These are phyloP conservation scores for Bidens hawaiensis DNA, from an alignment of 140 eudicot species.

Conservation along the genomic window DNA sequence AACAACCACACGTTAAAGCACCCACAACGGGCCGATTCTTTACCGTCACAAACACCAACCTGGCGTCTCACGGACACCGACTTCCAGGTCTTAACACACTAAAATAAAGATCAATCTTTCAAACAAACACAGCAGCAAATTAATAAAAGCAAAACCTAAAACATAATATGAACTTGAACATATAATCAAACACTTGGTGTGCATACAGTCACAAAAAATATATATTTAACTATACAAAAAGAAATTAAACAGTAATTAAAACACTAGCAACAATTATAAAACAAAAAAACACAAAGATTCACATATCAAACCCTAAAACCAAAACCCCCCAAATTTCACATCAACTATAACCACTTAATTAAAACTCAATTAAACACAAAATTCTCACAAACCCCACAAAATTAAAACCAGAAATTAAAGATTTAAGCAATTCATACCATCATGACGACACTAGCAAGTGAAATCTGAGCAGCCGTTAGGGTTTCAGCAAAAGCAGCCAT, in stretches of 20 bases:
- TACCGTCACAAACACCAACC: too few species aligned
- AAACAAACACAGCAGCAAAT: conserved; percentile 5
- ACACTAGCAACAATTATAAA: too few species aligned
- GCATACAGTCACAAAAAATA: background rate
- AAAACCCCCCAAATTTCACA: conserved; percentile 17
- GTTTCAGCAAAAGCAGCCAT: conserved; percentile 39
- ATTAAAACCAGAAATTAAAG: background rate
- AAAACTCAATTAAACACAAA: conserved; percentile 10
- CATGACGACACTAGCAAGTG: conserved; percentile 51
- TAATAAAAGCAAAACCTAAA: conserved; percentile 1
- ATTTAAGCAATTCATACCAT: conserved; percentile 36
- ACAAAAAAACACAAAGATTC: background rate
- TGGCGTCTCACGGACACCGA: too few species aligned
- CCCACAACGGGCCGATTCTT: too few species aligned
- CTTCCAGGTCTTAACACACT: too few species aligned
- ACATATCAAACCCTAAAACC: background rate
- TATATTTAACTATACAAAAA: background rate
- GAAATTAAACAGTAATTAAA: background rate
- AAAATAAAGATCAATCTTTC: background rate
- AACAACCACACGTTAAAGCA: too few species aligned
- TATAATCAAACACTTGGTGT: conserved; percentile 18
- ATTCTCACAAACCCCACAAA: background rate
- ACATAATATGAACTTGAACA: too few species aligned
- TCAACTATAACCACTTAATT: background rate
- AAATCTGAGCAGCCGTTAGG: conserved; percentile 60